phyloP scores from a whole-genome alignment of 1,139 yeast genomes.

The Debaryomyces subglobosus region DNA sequence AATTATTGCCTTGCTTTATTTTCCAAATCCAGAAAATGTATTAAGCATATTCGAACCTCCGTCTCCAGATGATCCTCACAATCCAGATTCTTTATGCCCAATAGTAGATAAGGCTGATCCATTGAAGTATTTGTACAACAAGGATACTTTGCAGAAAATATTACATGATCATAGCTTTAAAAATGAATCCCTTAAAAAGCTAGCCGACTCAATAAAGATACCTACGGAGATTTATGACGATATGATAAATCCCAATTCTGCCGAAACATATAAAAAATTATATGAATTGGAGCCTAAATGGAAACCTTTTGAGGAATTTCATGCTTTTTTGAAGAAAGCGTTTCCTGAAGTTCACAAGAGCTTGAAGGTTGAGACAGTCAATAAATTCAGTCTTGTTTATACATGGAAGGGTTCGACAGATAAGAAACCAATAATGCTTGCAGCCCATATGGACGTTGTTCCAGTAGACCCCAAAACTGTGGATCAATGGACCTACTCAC shows the following conservation, averaged over 20 bases:
- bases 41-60: background rate
- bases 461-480: constrained; percentile 48
- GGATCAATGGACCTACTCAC: constrained; percentile 46
- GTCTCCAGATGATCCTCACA: constrained; percentile 3
- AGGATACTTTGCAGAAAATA: constrained; percentile 28
- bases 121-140: constrained; percentile 22
- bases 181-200: constrained; percentile 41
- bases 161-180: constrained; percentile 43
- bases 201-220: constrained; percentile 58
- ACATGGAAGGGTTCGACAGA: constrained; percentile 38
- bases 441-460: constrained; percentile 56
- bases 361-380: constrained; percentile 33
- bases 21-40: background rate
- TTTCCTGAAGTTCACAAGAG: constrained; percentile 37
- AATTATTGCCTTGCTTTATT: background rate
- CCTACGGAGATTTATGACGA: constrained; percentile 67
- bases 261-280: constrained; percentile 27
- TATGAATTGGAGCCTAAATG: constrained; percentile 33
- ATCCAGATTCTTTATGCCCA: constrained; percentile 39
- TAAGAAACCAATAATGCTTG: constrained; percentile 43
- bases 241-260: constrained; percentile 29
- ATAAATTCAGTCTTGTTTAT: constrained; percentile 36
- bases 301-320: constrained; percentile 34
- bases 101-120: constrained; percentile 36
- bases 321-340: constrained; percentile 28